These are phyloP conservation scores for Apiospora pterosperma DNA, from an alignment of 2,329 filamentous ascomycete species.

Conservation along the genomic window DNA sequence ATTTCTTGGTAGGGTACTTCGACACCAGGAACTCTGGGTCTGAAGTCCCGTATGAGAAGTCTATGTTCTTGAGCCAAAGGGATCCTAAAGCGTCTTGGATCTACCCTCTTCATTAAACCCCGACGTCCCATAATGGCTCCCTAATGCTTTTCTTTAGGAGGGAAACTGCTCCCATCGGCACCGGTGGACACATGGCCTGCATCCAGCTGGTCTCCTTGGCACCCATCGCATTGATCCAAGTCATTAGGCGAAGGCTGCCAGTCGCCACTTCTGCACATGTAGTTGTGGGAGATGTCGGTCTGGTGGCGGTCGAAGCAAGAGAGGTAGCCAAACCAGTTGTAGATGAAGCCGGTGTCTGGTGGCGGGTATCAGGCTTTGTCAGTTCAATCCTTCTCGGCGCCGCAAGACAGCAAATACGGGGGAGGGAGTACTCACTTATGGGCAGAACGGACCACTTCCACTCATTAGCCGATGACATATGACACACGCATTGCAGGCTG, in stretches of 20 bases:
- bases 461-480: not conserved
- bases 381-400: not conserved
- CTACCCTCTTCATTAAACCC: too few relatives aligned
- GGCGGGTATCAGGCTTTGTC: not conserved
- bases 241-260: not conserved
- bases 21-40: too few relatives aligned
- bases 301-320: not conserved
- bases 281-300: not conserved
- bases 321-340: slow-evolving; percentile 6
- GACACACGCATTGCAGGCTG: not conserved
- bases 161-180: too few relatives aligned
- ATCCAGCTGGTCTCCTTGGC: not conserved
- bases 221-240: too few relatives aligned
- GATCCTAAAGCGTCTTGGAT: too few relatives aligned
- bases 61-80: too few relatives aligned
- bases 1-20: too few relatives aligned
- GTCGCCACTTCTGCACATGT: not conserved
- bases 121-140: too few relatives aligned
- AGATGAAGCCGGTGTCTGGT: not conserved
- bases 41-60: too few relatives aligned
- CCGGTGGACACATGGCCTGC: not conserved
- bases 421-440: not conserved
- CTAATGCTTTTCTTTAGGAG: too few relatives aligned
- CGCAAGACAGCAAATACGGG: not conserved
- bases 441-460: not conserved